Conservation (phyloP, 2,329 filamentous ascomycete genomes). For the Fusarium pseudograminearum region DNA sequence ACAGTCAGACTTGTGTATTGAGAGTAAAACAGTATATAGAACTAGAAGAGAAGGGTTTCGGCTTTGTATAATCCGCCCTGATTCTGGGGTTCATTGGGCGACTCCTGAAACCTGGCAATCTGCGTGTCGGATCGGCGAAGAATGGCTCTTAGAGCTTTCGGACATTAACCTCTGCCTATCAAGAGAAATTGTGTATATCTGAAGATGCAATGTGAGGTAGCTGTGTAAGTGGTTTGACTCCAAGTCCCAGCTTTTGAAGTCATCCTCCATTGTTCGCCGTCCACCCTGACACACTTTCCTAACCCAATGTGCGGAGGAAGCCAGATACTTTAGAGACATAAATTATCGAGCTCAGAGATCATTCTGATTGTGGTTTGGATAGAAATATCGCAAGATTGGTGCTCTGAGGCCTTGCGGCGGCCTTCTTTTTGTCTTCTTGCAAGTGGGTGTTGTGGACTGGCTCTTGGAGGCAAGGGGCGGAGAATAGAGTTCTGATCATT, state of each 20-base stretch:
- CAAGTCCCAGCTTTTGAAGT: not conserved
- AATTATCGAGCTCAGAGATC: too few species aligned
- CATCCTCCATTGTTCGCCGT: not conserved
- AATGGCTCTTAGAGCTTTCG: not conserved
- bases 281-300: too few species aligned
- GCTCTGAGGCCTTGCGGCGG: not conserved
- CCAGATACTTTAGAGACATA: rapidly evolving
- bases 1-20: not conserved
- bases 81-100: not conserved
- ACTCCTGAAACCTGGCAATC: not conserved
- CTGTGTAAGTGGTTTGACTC: not conserved
- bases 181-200: not conserved
- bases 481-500: too few species aligned
- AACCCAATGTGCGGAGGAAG: not conserved
- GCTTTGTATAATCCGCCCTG: not conserved
- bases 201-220: rapidly evolving
- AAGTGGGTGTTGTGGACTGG: not conserved
- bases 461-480: not conserved
- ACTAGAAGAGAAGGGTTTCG: not conserved
- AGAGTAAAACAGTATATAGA: not conserved
- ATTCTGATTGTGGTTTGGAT: not conserved
- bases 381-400: not conserved
- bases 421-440: not conserved
- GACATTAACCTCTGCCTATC: not conserved
- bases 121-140: not conserved